These are phyloP conservation scores for Cruciata laevipes DNA, from an alignment of 257 asterid genomes.

Conservation along the genomic window DNA sequence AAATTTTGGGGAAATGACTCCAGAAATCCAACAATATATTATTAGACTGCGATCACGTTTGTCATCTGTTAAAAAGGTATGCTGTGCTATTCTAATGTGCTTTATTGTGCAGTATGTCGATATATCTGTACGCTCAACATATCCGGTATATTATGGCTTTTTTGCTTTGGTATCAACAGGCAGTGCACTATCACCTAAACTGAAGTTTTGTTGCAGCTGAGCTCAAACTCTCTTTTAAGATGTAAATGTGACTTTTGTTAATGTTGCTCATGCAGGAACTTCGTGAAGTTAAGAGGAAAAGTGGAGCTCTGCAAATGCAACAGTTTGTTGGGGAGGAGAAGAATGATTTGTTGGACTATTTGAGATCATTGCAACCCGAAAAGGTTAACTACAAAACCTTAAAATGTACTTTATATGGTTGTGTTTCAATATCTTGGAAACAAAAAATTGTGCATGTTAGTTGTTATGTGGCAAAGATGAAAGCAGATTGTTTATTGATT, in stretches of 20 bases:
- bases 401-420: neutral
- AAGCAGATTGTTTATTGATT: neutral
- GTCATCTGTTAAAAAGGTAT: conserved; percentile 68
- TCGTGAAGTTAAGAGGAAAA: conserved; percentile 77
- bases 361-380: conserved; percentile 88
- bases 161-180: neutral
- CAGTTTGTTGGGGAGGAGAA: conserved; percentile 95
- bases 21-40: conserved; percentile 69
- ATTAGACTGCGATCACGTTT: conserved; percentile 51
- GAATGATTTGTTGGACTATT: conserved; percentile 83
- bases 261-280: conserved; percentile 57
- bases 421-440: neutral
- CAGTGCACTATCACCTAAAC: neutral
- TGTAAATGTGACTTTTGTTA: neutral
- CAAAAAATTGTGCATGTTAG: neutral
- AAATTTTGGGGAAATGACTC: conserved; percentile 65
- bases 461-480: neutral
- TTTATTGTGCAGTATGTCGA: neutral
- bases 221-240: neutral
- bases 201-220: neutral
- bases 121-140: neutral
- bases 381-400: conserved; percentile 36
- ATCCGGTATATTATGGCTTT: neutral
- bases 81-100: neutral
- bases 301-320: conserved; percentile 96